Evolutionary conservation across 2,329 filamentous ascomycete genomes (phyloP).

Genomic region (Aureobasidium mangrovei): DNA sequence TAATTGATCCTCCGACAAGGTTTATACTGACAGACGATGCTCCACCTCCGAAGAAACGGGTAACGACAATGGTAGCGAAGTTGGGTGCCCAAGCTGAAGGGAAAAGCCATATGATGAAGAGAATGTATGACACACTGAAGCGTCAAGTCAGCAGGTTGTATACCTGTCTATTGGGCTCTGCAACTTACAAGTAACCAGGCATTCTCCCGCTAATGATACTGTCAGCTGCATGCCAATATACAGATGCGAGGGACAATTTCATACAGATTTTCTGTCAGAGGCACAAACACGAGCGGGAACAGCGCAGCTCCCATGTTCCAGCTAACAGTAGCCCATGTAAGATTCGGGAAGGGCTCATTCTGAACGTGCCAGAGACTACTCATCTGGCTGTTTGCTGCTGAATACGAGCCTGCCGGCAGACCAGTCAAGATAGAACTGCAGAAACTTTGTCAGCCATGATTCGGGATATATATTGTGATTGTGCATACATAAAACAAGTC

Average conservation of each 20-base stretch:
- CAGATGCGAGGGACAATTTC: not conserved
- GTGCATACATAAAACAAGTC: constrained; percentile 19
- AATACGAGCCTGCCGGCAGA: constrained; percentile 24
- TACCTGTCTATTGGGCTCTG: not conserved
- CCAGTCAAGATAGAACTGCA: constrained; percentile 23
- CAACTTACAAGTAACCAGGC: constrained; percentile 20
- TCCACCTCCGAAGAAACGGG: constrained; percentile 25
- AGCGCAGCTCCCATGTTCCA: constrained; percentile 28
- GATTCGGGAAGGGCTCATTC: constrained; percentile 27
- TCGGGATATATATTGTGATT: not conserved
- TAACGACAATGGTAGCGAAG: constrained; percentile 22
- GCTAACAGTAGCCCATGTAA: constrained; percentile 23
- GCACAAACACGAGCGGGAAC: constrained; percentile 24
- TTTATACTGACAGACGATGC: constrained; percentile 24
- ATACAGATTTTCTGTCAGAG: constrained; percentile 23
- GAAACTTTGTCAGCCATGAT: not conserved
- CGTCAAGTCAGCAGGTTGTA: not conserved
- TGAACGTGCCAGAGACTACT: constrained; percentile 32
- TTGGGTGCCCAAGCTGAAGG: constrained; percentile 23
- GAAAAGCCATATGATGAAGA: constrained; percentile 22
- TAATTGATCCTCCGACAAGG: constrained; percentile 23
- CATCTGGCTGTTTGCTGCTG: constrained; percentile 21
- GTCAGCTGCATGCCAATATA: not conserved
- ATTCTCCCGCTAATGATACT: constrained; percentile 18
- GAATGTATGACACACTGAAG: constrained; percentile 18